Evolutionary conservation across 1,284 basidiomycete genomes (phyloP).

Genomic region (Fomitopsis schrenkii): DNA sequence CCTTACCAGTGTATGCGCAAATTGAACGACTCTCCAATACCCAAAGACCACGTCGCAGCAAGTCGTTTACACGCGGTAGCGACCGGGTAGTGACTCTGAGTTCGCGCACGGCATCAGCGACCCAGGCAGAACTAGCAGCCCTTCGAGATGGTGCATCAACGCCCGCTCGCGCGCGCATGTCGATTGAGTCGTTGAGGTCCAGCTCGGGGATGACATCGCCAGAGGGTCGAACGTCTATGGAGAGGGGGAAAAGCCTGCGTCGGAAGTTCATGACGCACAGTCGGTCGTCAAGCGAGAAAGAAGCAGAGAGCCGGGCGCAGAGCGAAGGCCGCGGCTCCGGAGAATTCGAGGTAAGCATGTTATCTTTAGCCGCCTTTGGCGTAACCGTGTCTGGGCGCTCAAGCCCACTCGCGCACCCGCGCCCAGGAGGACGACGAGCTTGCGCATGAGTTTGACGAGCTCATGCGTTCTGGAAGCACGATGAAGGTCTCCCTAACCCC

Average conservation of each 20-base stretch:
- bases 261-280: slow-evolving; percentile 39
- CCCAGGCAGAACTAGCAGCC: slow-evolving; percentile 7
- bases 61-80: slow-evolving; percentile 53
- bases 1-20: slow-evolving; percentile 62
- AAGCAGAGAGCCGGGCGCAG: slow-evolving; percentile 29
- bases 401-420: slow-evolving; percentile 5
- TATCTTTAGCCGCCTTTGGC: background rate
- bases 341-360: slow-evolving; percentile 19
- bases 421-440: slow-evolving; percentile 47
- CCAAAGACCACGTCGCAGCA: slow-evolving; percentile 58
- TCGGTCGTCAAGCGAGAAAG: slow-evolving; percentile 28
- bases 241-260: slow-evolving; percentile 55
- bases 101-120: slow-evolving; percentile 17
- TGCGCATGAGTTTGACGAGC: slow-evolving; percentile 82
- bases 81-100: slow-evolving; percentile 15
- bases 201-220: slow-evolving; percentile 12
- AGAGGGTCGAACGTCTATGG: slow-evolving; percentile 49
- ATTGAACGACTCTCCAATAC: slow-evolving; percentile 65
- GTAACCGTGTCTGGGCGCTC: slow-evolving; percentile 5
- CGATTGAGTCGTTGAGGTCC: slow-evolving; percentile 35
- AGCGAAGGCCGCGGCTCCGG: slow-evolving; percentile 21
- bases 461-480: slow-evolving; percentile 83
- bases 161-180: slow-evolving; percentile 30
- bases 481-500: slow-evolving; percentile 96
- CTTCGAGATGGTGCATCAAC: slow-evolving; percentile 10